Percentiles rank a stretch among this genome's conserved stretches.
phyloP scores from a whole-genome alignment of 2,329 filamentous ascomycete species.

The Alternaria novae-zelandiae region DNA sequence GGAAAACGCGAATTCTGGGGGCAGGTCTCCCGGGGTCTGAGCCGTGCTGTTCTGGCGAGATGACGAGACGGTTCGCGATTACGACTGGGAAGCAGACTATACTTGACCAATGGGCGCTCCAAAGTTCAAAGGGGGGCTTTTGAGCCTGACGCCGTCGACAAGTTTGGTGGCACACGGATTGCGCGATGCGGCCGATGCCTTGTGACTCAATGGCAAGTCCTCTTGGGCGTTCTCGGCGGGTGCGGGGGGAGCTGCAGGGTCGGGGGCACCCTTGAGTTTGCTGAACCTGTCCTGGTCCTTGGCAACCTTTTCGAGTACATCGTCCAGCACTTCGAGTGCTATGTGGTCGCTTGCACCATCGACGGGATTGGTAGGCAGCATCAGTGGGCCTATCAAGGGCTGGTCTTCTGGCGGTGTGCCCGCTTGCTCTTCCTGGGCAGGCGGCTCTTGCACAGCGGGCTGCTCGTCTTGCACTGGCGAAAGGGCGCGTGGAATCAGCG shows the following conservation, averaged over 20 bases:
- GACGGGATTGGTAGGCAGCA: conserved; percentile 40
- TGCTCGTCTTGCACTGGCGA: conserved; percentile 21
- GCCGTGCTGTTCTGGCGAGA: neutral
- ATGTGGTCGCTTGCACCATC: conserved; percentile 41
- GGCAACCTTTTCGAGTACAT: conserved; percentile 35
- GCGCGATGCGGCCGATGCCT: conserved; percentile 24
- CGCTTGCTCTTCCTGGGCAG: conserved; percentile 17
- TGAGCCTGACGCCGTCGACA: conserved; percentile 45
- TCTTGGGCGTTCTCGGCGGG: neutral
- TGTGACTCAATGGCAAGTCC: conserved; percentile 24
- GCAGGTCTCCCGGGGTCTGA: neutral
- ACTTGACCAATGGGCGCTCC: conserved; percentile 43
- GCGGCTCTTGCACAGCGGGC: conserved; percentile 8
- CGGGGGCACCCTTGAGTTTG: conserved; percentile 23
- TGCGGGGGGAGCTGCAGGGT: conserved; percentile 7
- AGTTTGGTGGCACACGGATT: conserved; percentile 26
- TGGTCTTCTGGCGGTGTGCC: conserved; percentile 29
- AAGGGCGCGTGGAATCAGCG: conserved; percentile 32
- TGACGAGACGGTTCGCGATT: neutral
- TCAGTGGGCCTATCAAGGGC: conserved; percentile 38
- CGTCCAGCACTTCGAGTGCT: conserved; percentile 34
- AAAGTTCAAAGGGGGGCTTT: conserved; percentile 45
- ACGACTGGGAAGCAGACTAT: conserved; percentile 1
- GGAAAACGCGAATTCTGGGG: neutral
- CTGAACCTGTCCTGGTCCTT: conserved; percentile 25